Percentiles rank a stretch among this genome's conserved stretches.
These are phyloP conservation scores for Globisporangium heterothallicum DNA, from an alignment of 352 stramenopile genomes.

Conservation along the genomic window DNA sequence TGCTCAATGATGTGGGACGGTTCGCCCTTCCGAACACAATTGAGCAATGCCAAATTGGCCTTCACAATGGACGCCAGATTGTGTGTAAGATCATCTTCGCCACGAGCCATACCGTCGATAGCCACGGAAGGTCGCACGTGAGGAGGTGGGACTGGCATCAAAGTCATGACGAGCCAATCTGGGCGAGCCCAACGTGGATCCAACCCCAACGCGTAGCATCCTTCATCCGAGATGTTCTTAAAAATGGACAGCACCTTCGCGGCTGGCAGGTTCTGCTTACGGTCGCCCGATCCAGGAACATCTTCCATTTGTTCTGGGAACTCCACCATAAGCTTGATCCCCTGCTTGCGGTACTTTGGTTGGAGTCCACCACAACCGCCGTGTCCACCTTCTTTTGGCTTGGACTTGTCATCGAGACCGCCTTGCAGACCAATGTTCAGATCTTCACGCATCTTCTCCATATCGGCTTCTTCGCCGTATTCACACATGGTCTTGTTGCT, in stretches of 20 bases:
- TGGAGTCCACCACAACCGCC: slow-evolving; percentile 82
- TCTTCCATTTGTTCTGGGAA: slow-evolving; percentile 95
- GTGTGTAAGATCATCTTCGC: slow-evolving; percentile 98
- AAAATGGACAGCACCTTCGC: slow-evolving; percentile 94
- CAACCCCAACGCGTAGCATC: slow-evolving; percentile 93
- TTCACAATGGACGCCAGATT: slow-evolving; percentile 98
- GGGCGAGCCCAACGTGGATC: slow-evolving; percentile 93
- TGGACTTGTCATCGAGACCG: slow-evolving; percentile 77
- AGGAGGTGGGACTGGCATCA: slow-evolving; percentile 97
- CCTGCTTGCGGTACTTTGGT: slow-evolving; percentile 95
- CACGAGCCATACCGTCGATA: slow-evolving; percentile 90
- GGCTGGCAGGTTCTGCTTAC: slow-evolving; percentile 96
- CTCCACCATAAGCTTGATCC: slow-evolving; percentile 93
- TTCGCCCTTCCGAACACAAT: slow-evolving; percentile 94
- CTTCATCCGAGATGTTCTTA: slow-evolving; percentile 97
- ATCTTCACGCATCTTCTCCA: slow-evolving; percentile 88
- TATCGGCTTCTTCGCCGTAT: slow-evolving; percentile 78
- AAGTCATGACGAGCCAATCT: slow-evolving; percentile 98
- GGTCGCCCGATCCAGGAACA: slow-evolving; percentile 91
- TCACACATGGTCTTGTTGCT: slow-evolving; percentile 87
- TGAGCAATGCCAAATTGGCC: slow-evolving; percentile 94
- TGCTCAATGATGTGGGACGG: slow-evolving; percentile 95
- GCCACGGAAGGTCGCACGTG: slow-evolving; percentile 97
- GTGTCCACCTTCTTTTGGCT: slow-evolving; percentile 75
- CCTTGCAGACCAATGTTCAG: slow-evolving; percentile 83